Base-by-base conservation (phyloP, 352 stramenopile genomes). In the Phytophthora idaei region DNA sequence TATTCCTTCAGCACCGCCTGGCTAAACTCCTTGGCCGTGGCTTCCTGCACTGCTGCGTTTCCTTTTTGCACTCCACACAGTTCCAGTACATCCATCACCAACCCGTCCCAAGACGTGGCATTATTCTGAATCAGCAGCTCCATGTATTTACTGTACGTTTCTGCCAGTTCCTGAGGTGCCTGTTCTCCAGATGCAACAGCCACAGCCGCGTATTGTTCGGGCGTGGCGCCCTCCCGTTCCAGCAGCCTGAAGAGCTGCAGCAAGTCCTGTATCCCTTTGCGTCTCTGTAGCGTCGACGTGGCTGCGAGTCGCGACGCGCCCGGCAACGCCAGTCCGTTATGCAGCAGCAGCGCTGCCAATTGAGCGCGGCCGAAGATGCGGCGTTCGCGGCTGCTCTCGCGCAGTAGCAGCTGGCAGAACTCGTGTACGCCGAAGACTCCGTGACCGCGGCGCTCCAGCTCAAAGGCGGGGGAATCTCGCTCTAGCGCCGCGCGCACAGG, bases 221-320 rank as follows among this genome's bases (percentile, higher is more conserved):
- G 64, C 2, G 69, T 71, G 48, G 90, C 68, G 47, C 80, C 83
- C 25, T 94, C 72, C 14, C 61, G 55, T 60, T 94, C 85, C 21
- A 96, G 76, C 50, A 89, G 55, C 49, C 77, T 75, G 61, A 96
- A 93, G 67, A 90, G 79, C 29, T 84, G 78, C 49, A 94, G 56
- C 32, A 90, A 68, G 60, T 96, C 85, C 25, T 71, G 65, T 9
- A 87, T 67, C 5, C 63, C 72, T 52, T 81, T 84, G 25, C 80
- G 84, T 64, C 79, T 57, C 37, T 89, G 78, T 57, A 89, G 76
- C 25, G 74, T 67, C 36, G 82, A 88, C 63, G 73, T 76, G 21
- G 62, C 41, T 36, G 84, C 63, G 8, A 91, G 64, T 32, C 61
- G 61, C 14, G 64, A 57, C 21, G 84, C 64, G n/a, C 58, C 57